Percentiles rank a stretch among this genome's conserved stretches.
Conservation (phyloP, 768 basidiomycete species). For the Auriculariales sp. region DNA sequence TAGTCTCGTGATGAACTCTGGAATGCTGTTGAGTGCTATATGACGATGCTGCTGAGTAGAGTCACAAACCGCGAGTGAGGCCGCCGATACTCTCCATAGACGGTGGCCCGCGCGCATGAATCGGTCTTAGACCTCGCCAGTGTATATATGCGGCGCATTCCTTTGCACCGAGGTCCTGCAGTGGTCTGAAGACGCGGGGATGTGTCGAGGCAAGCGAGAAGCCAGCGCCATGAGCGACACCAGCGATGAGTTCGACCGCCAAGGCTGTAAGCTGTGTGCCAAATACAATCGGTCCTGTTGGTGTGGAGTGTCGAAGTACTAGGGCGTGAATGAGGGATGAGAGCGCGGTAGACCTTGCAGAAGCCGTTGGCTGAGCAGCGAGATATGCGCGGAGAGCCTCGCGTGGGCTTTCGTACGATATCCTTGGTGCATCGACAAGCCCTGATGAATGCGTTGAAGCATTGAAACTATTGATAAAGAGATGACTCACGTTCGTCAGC, state of each 20-base stretch:
- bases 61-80: constrained; percentile 49
- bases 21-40: not conserved
- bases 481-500: constrained; percentile 34
- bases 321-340: constrained; percentile 51
- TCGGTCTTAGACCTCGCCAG: constrained; percentile 46
- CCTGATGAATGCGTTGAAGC: not conserved
- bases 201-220: constrained; percentile 29
- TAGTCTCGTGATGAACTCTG: constrained; percentile 68
- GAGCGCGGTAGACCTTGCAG: constrained; percentile 46
- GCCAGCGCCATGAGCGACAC: constrained; percentile 63
- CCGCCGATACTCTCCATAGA: constrained; percentile 41
- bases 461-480: not conserved
- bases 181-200: constrained; percentile 47
- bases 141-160: constrained; percentile 67
- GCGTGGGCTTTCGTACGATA: constrained; percentile 5
- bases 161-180: constrained; percentile 62
- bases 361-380: constrained; percentile 56
- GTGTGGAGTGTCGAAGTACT: constrained; percentile 48
- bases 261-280: constrained; percentile 71
- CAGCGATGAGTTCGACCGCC: constrained; percentile 58
- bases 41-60: not conserved
- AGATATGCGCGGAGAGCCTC: constrained; percentile 33
- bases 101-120: constrained; percentile 31
- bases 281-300: constrained; percentile 45
- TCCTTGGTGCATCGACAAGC: constrained; percentile 9